A percentile compares a stretch with the other conserved stretches of the same genome.
These are phyloP conservation scores for Discostella pseudostelligera DNA, from an alignment of 108 stramenopile genomes.

Conservation along the genomic window DNA sequence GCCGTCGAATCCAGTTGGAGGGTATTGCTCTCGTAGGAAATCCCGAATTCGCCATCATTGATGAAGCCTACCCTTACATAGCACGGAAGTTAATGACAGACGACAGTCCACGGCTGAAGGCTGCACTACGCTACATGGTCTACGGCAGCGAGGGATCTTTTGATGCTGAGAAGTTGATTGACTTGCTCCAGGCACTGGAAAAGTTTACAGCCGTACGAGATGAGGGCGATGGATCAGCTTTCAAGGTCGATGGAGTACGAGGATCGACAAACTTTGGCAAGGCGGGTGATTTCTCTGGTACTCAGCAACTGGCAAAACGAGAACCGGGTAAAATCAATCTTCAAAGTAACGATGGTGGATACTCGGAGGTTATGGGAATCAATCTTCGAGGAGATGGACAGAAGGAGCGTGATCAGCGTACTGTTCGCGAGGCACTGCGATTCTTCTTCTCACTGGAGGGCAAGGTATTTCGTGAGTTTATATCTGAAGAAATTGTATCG, in stretches of 20 bases:
- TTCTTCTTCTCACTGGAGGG: slow-evolving; percentile 95
- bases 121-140: slow-evolving; percentile 91
- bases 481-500: slow-evolving; percentile 86
- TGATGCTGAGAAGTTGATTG: slow-evolving; percentile 92
- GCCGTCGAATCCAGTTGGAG: slow-evolving; percentile 38
- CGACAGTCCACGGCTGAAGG: slow-evolving; percentile 76
- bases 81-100: slow-evolving; percentile 90
- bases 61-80: slow-evolving; percentile 96
- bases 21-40: slow-evolving; percentile 95
- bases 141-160: slow-evolving; percentile 88
- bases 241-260: slow-evolving; percentile 81
- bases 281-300: slow-evolving; percentile 74
- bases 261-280: slow-evolving; percentile 69
- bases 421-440: slow-evolving; percentile 80
- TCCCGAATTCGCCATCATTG: slow-evolving; percentile 92
- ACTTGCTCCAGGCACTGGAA: slow-evolving; percentile 87
- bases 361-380: slow-evolving; percentile 21
- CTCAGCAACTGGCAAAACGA: slow-evolving; percentile 47
- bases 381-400: slow-evolving; percentile 29
- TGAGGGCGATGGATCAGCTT: slow-evolving; percentile 81
- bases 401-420: slow-evolving; percentile 58
- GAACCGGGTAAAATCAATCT: background rate
- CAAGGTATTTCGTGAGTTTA: slow-evolving; percentile 86
- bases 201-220: slow-evolving; percentile 81
- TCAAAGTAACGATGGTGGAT: slow-evolving; percentile 11